Percentiles rank a stretch among this genome's conserved stretches.
Conservation (phyloP, 306 rosid genomes). For the Cicer pinnatifidum region DNA sequence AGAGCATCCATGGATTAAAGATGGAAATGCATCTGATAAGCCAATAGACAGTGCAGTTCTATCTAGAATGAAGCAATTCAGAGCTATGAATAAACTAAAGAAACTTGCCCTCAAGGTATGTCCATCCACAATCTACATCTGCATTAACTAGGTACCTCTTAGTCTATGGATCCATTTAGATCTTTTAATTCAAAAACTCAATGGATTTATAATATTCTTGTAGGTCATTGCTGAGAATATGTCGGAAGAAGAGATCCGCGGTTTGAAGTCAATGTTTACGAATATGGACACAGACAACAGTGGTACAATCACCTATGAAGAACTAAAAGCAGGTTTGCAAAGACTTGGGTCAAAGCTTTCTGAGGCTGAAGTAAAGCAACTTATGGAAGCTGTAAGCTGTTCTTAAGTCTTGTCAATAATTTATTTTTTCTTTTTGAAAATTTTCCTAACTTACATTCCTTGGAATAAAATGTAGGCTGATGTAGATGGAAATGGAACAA, state of each 20-base stretch:
- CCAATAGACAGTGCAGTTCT: conserved; percentile 92
- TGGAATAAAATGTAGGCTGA: conserved; percentile 66
- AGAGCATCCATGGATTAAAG: conserved; percentile 96
- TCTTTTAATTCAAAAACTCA: conserved; percentile 12
- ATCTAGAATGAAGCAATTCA: conserved; percentile 94
- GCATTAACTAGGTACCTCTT: neutral
- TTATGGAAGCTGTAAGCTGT: conserved; percentile 87
- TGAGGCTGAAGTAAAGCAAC: conserved; percentile 84
- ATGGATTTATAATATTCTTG: conserved; percentile 25
- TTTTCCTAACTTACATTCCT: conserved; percentile 13
- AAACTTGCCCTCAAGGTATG: conserved; percentile 84
- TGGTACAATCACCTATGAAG: conserved; percentile 90
- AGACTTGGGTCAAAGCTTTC: conserved; percentile 89
- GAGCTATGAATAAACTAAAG: conserved; percentile 94
- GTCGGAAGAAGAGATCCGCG: conserved; percentile 89
- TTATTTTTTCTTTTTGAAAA: neutral
- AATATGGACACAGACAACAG: conserved; percentile 87
- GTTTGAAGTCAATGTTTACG: conserved; percentile 84
- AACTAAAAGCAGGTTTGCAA: conserved; percentile 82
- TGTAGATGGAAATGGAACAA: conserved; percentile 87
- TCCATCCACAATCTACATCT: conserved; percentile 2
- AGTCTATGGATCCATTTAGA: conserved; percentile 12
- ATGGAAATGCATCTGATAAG: conserved; percentile 82
- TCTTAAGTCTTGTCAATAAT: conserved; percentile 1
- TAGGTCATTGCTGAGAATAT: conserved; percentile 94